Evolutionary conservation across 257 asterid genomes (phyloP).

Genomic region (Gardenia jasminoides): DNA sequence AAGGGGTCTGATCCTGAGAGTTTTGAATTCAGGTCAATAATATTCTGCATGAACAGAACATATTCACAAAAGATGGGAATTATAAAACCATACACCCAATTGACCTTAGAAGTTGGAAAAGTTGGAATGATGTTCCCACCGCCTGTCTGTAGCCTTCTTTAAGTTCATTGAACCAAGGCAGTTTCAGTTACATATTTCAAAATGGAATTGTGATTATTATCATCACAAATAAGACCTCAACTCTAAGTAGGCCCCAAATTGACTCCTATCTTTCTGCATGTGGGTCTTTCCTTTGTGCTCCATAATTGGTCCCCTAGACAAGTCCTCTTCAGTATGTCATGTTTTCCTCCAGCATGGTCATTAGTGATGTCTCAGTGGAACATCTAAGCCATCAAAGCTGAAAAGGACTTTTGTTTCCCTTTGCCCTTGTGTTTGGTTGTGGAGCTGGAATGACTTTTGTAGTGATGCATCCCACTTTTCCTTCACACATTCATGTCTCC

Average conservation of each 20-base stretch:
- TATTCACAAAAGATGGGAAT: not conserved
- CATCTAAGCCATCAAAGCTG: slow-evolving; percentile 48
- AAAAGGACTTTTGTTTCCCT: slow-evolving; percentile 34
- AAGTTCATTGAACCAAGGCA: slow-evolving; percentile 8
- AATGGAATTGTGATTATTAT: not conserved
- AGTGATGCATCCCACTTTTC: slow-evolving; percentile 22
- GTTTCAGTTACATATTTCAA: not conserved
- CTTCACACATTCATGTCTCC: slow-evolving; percentile 12
- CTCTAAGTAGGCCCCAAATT: slow-evolving; percentile 26
- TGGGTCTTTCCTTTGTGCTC: slow-evolving; percentile 36
- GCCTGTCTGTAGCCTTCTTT: too few species aligned
- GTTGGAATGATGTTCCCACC: too few species aligned
- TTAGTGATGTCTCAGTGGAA: slow-evolving; percentile 57
- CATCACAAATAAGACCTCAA: slow-evolving; percentile 6
- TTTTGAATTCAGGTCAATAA: not conserved
- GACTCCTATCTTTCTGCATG: slow-evolving; percentile 43
- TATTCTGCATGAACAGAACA: not conserved
- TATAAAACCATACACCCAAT: not conserved
- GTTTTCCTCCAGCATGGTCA: slow-evolving; percentile 47
- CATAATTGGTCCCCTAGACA: slow-evolving; percentile 37
- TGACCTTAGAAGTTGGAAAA: not conserved
- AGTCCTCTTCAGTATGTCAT: slow-evolving; percentile 37
- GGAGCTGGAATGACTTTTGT: slow-evolving; percentile 30
- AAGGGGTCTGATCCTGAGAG: not conserved
- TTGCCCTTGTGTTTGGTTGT: slow-evolving; percentile 20